Percentiles rank a stretch among this genome's conserved stretches.
Evolutionary conservation across 2,329 filamentous ascomycete genomes (phyloP).

Genomic region (Trichoderma sp.): DNA sequence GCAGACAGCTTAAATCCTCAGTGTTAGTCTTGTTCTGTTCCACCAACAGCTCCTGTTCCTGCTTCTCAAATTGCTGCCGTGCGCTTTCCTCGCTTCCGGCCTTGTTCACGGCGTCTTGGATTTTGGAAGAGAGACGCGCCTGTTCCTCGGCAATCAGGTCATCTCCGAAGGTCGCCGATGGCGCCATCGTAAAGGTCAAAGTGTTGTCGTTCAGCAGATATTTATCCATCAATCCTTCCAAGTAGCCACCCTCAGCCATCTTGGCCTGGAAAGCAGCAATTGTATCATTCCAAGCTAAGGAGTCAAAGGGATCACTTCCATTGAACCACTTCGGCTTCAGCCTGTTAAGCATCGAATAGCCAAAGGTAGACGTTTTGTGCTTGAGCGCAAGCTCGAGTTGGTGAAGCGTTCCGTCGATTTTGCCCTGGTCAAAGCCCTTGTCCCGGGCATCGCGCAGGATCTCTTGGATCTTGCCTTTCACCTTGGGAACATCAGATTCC

Average conservation of each 20-base stretch:
- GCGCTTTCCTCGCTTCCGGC: constrained; percentile 73
- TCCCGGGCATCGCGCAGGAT: constrained; percentile 70
- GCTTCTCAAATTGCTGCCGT: constrained; percentile 68
- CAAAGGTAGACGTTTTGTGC: constrained; percentile 95
- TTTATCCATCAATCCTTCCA: constrained; percentile 83
- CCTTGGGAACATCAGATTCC: constrained; percentile 72
- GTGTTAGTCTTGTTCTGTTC: constrained; percentile 84
- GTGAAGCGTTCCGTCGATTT: constrained; percentile 91
- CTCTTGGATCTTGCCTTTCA: constrained; percentile 72
- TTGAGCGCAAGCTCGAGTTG: constrained; percentile 91
- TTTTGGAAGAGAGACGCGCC: constrained; percentile 70
- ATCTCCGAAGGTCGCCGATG: constrained; percentile 72
- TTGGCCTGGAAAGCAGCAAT: constrained; percentile 78
- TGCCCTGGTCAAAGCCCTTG: constrained; percentile 83
- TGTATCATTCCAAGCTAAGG: constrained; percentile 88
- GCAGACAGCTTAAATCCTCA: constrained; percentile 83
- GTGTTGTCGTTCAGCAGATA: constrained; percentile 87
- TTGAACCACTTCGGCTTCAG: constrained; percentile 95
- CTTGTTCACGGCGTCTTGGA: constrained; percentile 66
- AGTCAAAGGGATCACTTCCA: constrained; percentile 87
- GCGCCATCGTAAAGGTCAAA: constrained; percentile 91
- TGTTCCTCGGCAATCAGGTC: constrained; percentile 78
- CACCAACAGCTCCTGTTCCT: constrained; percentile 76
- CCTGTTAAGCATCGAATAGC: constrained; percentile 85
- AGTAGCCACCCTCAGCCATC: constrained; percentile 74